Percentiles rank a stretch among this genome's conserved stretches.
Conservation (phyloP, 129 eudicot genomes). For the Flaveria linearis region DNA sequence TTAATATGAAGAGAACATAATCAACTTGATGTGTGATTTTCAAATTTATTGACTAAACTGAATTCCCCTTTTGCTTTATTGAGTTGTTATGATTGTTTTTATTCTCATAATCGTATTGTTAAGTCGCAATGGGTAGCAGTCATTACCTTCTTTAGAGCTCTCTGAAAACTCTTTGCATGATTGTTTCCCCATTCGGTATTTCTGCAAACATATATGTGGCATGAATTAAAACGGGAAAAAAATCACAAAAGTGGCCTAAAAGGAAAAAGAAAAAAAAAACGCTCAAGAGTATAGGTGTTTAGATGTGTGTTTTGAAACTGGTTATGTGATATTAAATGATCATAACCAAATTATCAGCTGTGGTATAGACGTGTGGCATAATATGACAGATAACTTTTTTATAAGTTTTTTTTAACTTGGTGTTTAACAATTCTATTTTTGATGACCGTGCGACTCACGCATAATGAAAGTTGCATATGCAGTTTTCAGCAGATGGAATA, state of each 20-base stretch:
- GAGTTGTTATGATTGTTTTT: background rate
- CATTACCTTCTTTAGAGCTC: conserved; percentile 70
- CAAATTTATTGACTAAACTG: background rate
- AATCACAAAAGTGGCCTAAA: background rate
- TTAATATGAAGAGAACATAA: background rate
- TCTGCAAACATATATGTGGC: conserved; percentile 38
- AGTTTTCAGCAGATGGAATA: background rate
- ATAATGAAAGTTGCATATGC: background rate
- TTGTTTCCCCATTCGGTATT: conserved; percentile 77
- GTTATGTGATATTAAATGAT: background rate
- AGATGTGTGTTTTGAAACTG: background rate
- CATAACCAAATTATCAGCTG: no score
- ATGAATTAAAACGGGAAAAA: background rate
- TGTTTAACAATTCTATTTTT: background rate
- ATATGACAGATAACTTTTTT: background rate
- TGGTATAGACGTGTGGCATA: no score
- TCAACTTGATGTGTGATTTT: background rate
- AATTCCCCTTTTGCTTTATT: background rate
- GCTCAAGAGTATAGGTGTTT: background rate
- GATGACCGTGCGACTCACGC: background rate
- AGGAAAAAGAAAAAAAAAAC: background rate
- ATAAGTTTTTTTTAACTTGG: background rate
- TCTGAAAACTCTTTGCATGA: conserved; percentile 67
- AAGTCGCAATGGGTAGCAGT: conserved; percentile 14
- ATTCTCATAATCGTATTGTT: background rate